Conservation (phyloP, 1,284 basidiomycete species). For the Pisolithus thermaeus region DNA sequence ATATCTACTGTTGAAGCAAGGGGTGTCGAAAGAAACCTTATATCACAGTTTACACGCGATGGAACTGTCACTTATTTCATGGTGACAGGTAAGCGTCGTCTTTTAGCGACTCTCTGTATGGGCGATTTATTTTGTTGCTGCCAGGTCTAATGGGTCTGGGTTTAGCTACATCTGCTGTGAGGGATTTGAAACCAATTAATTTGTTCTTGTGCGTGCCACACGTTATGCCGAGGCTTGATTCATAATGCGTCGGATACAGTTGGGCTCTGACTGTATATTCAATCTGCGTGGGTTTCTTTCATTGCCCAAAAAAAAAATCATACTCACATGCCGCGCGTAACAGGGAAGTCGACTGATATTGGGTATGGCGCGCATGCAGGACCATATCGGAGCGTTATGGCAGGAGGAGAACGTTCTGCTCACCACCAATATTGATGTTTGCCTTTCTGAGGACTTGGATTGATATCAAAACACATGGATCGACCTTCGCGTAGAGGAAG, state of each 20-base stretch:
- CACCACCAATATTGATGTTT: conserved; percentile 6
- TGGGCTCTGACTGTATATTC: not conserved
- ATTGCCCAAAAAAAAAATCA: not conserved
- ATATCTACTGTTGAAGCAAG: not conserved
- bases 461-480: not conserved
- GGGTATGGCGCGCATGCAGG: conserved; percentile 3
- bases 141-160: not conserved
- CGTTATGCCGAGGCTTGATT: not conserved
- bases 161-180: not conserved
- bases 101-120: too few relatives aligned
- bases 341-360: conserved; percentile 11
- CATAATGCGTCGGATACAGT: not conserved
- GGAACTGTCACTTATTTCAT: not conserved
- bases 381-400: not conserved
- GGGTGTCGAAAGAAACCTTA: not conserved
- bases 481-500: too few relatives aligned
- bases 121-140: not conserved
- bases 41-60: not conserved
- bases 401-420: not conserved
- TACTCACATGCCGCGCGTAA: not conserved
- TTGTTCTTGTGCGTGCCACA: not conserved
- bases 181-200: not conserved
- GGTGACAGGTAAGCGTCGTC: not conserved
- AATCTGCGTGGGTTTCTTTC: not conserved
- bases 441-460: not conserved